Evolutionary conservation across 225 moss, liverwort and hornwort genomes (phyloP), one percentile per base, ranked within the genome.

Genomic region (Rhytidiadelphus loreus): DNA sequence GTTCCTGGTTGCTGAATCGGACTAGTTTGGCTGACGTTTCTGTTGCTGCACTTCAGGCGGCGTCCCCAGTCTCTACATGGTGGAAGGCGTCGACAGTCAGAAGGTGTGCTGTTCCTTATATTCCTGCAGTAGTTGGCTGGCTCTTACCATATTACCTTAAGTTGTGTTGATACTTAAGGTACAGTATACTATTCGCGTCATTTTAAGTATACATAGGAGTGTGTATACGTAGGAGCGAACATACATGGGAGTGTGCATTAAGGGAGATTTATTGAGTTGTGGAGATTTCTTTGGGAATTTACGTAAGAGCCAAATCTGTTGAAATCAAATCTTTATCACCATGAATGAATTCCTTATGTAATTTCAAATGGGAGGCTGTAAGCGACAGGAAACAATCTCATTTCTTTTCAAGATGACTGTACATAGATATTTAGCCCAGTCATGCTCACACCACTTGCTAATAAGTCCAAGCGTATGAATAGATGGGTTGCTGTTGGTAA

Each of bases 51-150:
- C 56, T 88, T 85, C 95, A 97, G 96, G 88, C 59, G 95, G 95
- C 68, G 98, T 97, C 82, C 96, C 98, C 37, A 97, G 94, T 71
- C 95, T 98, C 23, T 98, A 93, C 91, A 95, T 98, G 95, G 97
- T 98, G 88, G 97, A 98, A 93, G 92, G 94, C 50, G 90, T 98
- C 64, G 98, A 98, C 87, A 97, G 95, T 89, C 91, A 92, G 70
- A 98, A 98, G 95, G 98, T 98, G n/a, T 69, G 83, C 53, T 66
- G 10, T 53, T 83, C 53, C 68, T 68, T 57, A n/a, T 48, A 65
- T 53, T 66, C 60, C 77, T 69, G n/a, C 60, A 78, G 35, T 50
- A 13, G 16, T 84, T 77, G 29, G 20, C 23, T 73, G 39, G 35
- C 60, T 85, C 68, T 79, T 78, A 57, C 66, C 56, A 29, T 60